Percentiles rank a stretch among this genome's conserved stretches.
Conservation (phyloP, 2,329 filamentous ascomycete genomes). For the Botrytis fabae region DNA sequence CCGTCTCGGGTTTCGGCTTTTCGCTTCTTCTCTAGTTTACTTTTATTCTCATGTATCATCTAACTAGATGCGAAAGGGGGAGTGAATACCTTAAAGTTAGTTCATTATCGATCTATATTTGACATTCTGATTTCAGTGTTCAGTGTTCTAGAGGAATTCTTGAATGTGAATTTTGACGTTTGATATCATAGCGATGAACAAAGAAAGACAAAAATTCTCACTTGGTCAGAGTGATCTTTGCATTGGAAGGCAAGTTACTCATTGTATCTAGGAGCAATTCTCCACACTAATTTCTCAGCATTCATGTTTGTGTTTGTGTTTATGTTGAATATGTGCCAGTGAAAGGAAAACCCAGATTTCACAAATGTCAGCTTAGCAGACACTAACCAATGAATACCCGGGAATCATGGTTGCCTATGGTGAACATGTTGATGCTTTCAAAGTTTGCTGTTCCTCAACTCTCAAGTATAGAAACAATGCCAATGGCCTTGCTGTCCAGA, state of each 20-base stretch:
- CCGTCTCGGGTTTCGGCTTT: not conserved
- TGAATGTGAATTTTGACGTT: not conserved
- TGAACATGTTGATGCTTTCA: not conserved
- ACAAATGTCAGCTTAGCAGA: not conserved
- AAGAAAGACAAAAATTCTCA: not conserved
- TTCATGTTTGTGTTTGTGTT: not conserved
- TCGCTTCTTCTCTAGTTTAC: not conserved
- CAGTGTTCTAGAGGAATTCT: not conserved
- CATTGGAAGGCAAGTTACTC: not conserved
- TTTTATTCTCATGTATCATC: not conserved
- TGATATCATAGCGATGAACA: not conserved
- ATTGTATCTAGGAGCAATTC: not conserved
- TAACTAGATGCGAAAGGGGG: not conserved
- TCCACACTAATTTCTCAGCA: fast-evolving
- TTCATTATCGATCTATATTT: not conserved
- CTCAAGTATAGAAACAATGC: not conserved
- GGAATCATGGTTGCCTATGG: not conserved
- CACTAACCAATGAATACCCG: not conserved
- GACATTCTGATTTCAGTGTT: not conserved
- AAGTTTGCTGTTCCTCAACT: too few relatives aligned
- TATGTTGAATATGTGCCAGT: not conserved
- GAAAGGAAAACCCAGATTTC: not conserved
- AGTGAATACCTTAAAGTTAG: not conserved
- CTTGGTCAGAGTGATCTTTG: not conserved
- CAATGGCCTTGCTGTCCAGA: not conserved